Conservation (phyloP, 2,329 filamentous ascomycete species). For the Teratosphaeria gauchensis region DNA sequence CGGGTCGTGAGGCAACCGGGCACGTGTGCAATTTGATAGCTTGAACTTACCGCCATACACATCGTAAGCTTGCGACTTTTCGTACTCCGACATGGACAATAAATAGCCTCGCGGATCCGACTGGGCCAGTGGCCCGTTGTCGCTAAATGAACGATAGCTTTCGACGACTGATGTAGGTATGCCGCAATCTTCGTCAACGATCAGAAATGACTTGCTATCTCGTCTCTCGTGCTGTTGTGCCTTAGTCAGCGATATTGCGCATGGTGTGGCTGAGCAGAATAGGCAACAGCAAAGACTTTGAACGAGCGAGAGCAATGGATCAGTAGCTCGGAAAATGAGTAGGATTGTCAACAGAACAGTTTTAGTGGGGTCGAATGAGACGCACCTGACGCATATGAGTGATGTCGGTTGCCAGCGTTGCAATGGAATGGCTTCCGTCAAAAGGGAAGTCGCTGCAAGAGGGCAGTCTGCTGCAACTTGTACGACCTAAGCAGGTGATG, state of each 20-base stretch:
- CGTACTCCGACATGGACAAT: conserved; percentile 73
- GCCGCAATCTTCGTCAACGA: conserved; percentile 28
- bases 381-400: conserved; percentile 27
- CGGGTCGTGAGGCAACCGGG: conserved; percentile 7
- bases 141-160: conserved; percentile 28
- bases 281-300: conserved; percentile 6
- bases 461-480: conserved; percentile 24
- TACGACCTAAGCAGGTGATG: conserved; percentile 21
- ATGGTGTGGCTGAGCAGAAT: conserved; percentile 9
- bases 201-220: conserved; percentile 23
- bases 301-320: conserved; percentile 5
- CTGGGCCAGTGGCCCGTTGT: conserved; percentile 45
- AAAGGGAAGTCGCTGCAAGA: conserved; percentile 10
- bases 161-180: conserved; percentile 23
- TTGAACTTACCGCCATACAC: conserved; percentile 62
- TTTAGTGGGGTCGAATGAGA: conserved; percentile 6
- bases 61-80: conserved; percentile 61
- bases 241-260: conserved; percentile 10
- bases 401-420: conserved; percentile 18
- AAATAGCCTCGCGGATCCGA: conserved; percentile 31
- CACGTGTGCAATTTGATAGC: conserved; percentile 3
- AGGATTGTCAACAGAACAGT: conserved; percentile 1
- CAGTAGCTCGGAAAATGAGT: background rate
- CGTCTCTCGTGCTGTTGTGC: conserved; percentile 9
- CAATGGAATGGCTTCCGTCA: conserved; percentile 16